Base-by-base conservation (phyloP, 257 asterid species). In the Ligustrum vulgare region DNA sequence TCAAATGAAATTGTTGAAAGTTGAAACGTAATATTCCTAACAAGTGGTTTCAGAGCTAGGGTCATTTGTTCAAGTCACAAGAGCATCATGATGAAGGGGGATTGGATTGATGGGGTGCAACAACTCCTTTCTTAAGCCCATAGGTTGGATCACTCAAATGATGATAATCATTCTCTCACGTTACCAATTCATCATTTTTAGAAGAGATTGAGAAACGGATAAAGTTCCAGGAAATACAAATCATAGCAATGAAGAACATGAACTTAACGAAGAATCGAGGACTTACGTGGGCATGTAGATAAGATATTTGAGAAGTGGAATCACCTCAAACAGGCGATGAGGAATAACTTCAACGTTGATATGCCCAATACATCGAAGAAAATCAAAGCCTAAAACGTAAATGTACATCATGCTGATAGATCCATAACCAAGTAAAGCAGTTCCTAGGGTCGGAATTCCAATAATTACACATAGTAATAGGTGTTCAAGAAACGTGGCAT, bases 211-310 rank as follows among this genome's bases (percentile, higher is more conserved):
- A 51, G 62, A 51, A 51, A 18, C 13, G n/a, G n/a, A 45, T 45
- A 13, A 45, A 45, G 18, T 45, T 13, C 54, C n/a, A 3, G 54
- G 54, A 45, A 45, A 45, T 13, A 45, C 7, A 45, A 45, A 12
- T 45, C 56, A 45, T 45, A 3, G n/a, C 56, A 45, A 15, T 45
- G n/a, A 13, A 3, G 20, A 45, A 45, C n/a, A 45, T 45, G 25
- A n/a, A n/a, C 63, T 18, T n/a, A 15, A 62, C 5, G 34, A 23
- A 12, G 54, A 5, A 25, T 58, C 35, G 7, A 22, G 6, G 68
- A 16, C 97, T 89, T 87, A 93, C 99, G 98, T 87, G 12, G 99
- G 94, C 25, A 97, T 90, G 62, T 82, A 82, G 69, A 95, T 80
- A 67, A 91, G 69, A 74, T 89, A 86, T 79, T 78, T 90, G 70